Conservation (phyloP, 768 basidiomycete genomes). For the Amanita fuliginea region DNA sequence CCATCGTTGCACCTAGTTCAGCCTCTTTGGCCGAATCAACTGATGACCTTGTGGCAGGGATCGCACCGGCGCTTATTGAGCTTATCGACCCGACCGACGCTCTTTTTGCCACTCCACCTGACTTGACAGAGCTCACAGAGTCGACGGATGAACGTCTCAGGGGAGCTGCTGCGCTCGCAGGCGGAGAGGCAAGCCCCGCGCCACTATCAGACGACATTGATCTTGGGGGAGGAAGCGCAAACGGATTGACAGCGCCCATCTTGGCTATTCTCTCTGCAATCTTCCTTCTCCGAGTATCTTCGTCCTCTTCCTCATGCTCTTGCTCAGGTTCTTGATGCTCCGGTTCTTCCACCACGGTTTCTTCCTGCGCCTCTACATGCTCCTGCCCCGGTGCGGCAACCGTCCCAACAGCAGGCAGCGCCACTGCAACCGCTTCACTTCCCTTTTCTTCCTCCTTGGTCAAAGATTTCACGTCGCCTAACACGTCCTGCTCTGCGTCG, state of each 20-base stretch:
- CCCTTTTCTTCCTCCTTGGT: constrained; percentile 9
- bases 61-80: neutral
- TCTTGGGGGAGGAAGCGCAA: constrained; percentile 19
- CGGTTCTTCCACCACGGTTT: constrained; percentile 1
- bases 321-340: constrained; percentile 4
- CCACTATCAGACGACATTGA: constrained; percentile 6
- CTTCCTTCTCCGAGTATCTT: constrained; percentile 40
- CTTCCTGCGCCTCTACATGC: neutral
- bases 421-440: neutral
- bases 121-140: constrained; percentile 1
- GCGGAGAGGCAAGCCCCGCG: neutral
- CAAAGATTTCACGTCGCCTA: constrained; percentile 7
- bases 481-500: neutral
- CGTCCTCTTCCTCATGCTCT: constrained; percentile 40
- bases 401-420: no score
- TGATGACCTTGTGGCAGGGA: neutral
- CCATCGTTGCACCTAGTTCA: neutral
- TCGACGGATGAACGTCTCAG: neutral
- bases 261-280: constrained; percentile 55
- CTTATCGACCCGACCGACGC: neutral
- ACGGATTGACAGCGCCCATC: constrained; percentile 59
- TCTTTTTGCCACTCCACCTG: constrained; percentile 1
- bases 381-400: constrained; percentile 4
- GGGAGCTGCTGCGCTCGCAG: neutral
- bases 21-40: constrained; percentile 2